A percentile compares a stretch with the other conserved stretches of the same genome.
Evolutionary conservation across 139 green algal species (phyloP).

Genomic region (Desmodesmus armatus): DNA sequence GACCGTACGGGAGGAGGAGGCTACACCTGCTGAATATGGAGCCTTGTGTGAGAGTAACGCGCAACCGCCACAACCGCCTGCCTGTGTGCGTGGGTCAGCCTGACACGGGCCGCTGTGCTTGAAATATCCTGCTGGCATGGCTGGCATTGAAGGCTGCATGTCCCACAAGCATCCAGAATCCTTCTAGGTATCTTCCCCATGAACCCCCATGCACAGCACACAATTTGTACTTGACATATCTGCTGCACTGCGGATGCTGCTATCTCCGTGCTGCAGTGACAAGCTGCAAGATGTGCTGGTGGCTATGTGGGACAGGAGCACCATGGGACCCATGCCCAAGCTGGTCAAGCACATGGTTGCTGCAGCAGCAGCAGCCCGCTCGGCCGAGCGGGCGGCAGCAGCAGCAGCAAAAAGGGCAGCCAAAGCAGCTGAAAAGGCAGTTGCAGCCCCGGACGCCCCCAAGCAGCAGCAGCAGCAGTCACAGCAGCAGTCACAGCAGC

Average conservation of each 20-base stretch:
- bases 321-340: constrained; percentile 13
- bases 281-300: constrained; percentile 9
- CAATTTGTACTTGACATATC: background rate
- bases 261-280: background rate
- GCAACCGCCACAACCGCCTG: background rate
- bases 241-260: background rate
- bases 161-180: background rate
- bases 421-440: background rate
- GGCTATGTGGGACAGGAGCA: background rate
- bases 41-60: background rate
- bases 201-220: background rate
- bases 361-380: background rate
- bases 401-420: background rate
- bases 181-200: background rate
- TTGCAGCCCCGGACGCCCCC: background rate
- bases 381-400: background rate
- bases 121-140: background rate
- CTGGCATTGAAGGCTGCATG: background rate
- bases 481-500: background rate
- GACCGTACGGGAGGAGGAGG: background rate
- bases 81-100: background rate
- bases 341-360: background rate
- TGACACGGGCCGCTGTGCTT: background rate
- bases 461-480: background rate
- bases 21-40: background rate